Conservation (phyloP, 257 asterid genomes). For the Penstemon eatonii region DNA sequence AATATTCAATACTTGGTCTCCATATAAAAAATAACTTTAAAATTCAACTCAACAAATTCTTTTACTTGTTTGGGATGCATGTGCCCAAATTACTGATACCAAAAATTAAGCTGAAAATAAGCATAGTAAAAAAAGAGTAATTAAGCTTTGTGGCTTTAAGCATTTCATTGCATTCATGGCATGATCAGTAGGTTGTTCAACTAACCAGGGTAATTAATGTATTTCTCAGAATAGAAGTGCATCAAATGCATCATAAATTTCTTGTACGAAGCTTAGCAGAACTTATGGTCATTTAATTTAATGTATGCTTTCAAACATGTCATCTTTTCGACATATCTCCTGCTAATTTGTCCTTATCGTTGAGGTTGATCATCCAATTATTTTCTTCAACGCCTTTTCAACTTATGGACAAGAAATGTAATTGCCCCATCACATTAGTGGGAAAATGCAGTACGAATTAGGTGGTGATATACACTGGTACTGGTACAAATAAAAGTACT, state of each 20-base stretch:
- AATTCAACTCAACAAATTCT: not conserved
- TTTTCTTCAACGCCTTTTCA: not conserved
- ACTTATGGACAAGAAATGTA: too few relatives aligned
- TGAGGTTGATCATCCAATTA: not conserved
- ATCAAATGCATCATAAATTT: not conserved
- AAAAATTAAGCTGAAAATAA: not conserved
- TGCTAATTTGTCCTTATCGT: not conserved
- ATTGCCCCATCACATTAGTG: too few relatives aligned
- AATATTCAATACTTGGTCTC: conserved; percentile 17
- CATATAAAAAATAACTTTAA: too few relatives aligned
- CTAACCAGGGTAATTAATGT: not conserved
- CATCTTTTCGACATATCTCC: not conserved
- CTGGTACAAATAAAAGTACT: too few relatives aligned
- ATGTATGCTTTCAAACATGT: not conserved
- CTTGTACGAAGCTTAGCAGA: not conserved
- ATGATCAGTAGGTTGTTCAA: not conserved
- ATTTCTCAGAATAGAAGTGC: not conserved
- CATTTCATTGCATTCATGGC: conserved; percentile 17
- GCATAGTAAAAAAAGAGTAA: not conserved
- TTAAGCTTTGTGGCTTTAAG: not conserved
- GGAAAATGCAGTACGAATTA: too few relatives aligned
- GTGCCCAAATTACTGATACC: not conserved
- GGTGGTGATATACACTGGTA: too few relatives aligned
- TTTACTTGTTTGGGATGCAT: not conserved
- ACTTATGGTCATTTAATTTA: not conserved